Evolutionary conservation across 108 stramenopile genomes (phyloP).

Genomic region (Schizochytrium sp.): DNA sequence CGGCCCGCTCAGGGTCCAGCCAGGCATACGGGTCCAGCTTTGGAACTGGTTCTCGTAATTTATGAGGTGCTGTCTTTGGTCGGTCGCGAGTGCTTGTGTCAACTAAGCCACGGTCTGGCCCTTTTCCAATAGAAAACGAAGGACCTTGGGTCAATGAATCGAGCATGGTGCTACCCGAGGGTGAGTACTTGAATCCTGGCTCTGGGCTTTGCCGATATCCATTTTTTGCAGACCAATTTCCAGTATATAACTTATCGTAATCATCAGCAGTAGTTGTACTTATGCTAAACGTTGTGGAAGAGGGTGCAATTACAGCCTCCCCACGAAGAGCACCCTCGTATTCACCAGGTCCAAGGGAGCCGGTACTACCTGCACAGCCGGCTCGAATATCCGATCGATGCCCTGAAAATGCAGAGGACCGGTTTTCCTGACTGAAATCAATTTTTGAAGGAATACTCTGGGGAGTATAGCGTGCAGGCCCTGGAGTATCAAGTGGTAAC

Average conservation of each 20-base stretch:
- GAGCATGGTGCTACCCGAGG: background rate
- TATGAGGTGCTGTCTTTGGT: background rate
- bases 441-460: background rate
- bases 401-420: slow-evolving; percentile 5
- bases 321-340: background rate
- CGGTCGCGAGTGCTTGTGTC: background rate
- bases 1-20: background rate
- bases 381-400: background rate
- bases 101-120: background rate
- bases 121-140: background rate
- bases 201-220: slow-evolving; percentile 10
- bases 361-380: background rate
- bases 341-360: background rate
- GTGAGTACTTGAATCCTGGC: slow-evolving; percentile 1
- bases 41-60: background rate
- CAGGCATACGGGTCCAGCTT: background rate
- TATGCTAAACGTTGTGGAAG: background rate
- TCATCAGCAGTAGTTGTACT: slow-evolving; percentile 4
- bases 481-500: slow-evolving; percentile 1
- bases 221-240: background rate
- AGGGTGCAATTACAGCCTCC: background rate
- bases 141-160: background rate
- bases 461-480: background rate
- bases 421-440: background rate
- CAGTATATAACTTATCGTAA: slow-evolving; percentile 1